Percentiles rank a stretch among this genome's conserved stretches.
Evolutionary conservation across 179 eudicot genomes (phyloP).

Genomic region (Spergularia azorica): DNA sequence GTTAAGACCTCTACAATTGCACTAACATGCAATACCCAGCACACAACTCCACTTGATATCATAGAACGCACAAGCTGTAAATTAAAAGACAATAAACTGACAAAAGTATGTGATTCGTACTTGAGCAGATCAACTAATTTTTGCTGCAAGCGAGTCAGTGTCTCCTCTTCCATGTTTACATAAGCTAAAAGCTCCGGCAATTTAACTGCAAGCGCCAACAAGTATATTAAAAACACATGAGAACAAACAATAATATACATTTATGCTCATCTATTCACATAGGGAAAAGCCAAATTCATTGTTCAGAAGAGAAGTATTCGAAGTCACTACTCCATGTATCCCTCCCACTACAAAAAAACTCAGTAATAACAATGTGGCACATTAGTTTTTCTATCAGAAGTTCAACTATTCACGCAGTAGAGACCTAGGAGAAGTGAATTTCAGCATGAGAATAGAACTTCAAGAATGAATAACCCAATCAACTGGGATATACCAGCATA

Average conservation of each 20-base stretch:
- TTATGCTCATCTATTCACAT: neutral
- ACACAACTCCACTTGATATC: neutral
- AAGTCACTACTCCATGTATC: too few species aligned
- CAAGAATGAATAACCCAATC: too few species aligned
- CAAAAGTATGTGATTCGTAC: constrained; percentile 35
- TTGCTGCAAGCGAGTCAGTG: constrained; percentile 67
- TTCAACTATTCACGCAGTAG: too few species aligned
- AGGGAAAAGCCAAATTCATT: too few species aligned
- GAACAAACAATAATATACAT: neutral
- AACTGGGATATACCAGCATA: too few species aligned
- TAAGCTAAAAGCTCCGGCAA: constrained; percentile 79
- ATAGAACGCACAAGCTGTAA: neutral
- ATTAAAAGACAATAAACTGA: neutral
- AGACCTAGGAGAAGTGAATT: too few species aligned
- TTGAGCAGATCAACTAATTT: constrained; percentile 80
- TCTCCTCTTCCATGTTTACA: constrained; percentile 79
- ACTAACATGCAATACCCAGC: neutral
- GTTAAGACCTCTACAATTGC: neutral
- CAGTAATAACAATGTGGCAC: too few species aligned
- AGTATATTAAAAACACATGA: constrained; percentile 8
- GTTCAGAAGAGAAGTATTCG: too few species aligned
- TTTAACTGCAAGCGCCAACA: constrained; percentile 66
- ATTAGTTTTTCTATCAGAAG: too few species aligned
- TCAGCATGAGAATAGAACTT: too few species aligned
- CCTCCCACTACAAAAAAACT: too few species aligned